Percentiles rank a stretch among this genome's conserved stretches.
Conservation (phyloP, 345 rosid species). For the Eucalyptus pauciflora region DNA sequence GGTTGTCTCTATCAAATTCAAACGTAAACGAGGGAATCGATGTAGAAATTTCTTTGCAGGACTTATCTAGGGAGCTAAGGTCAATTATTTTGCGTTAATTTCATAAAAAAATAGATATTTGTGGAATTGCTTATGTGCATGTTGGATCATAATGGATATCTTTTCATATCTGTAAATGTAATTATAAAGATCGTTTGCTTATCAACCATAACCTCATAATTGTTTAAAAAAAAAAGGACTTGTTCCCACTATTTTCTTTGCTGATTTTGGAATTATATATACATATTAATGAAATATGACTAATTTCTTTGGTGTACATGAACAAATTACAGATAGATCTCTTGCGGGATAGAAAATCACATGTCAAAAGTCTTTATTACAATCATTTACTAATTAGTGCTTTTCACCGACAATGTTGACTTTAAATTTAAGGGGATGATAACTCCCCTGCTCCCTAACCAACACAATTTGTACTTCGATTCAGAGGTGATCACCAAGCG, state of each 20-base stretch:
- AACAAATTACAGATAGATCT: not conserved
- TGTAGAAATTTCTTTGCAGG: not conserved
- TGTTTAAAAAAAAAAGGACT: not conserved
- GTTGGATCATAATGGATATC: not conserved
- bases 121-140: not conserved
- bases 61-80: not conserved
- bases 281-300: not conserved
- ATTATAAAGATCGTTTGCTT: not conserved
- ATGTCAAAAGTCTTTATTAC: not conserved
- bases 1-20: not conserved
- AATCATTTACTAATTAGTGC: not conserved
- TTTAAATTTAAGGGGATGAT: not conserved
- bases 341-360: not conserved
- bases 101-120: not conserved
- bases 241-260: not conserved
- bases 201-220: not conserved
- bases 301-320: too few species aligned
- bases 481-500: not conserved
- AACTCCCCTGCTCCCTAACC: not conserved
- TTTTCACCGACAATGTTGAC: not conserved
- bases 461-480: not conserved
- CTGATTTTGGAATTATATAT: not conserved
- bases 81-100: not conserved
- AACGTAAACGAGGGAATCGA: not conserved
- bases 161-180: fast-evolving